phyloP scores from a whole-genome alignment of 495 filamentous ascomycete species.

The Penicillium soppii region DNA sequence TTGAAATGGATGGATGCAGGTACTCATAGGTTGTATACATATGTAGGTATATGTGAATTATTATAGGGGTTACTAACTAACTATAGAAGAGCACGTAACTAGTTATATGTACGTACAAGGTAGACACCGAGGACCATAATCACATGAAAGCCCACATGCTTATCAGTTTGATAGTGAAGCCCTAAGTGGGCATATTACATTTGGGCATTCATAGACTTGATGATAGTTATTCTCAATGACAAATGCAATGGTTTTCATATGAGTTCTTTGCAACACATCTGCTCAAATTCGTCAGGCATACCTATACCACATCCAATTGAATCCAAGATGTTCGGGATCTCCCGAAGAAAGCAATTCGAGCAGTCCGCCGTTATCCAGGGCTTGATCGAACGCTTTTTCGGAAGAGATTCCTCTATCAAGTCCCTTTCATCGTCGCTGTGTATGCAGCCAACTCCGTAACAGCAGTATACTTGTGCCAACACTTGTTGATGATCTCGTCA shows the following conservation, averaged over 20 bases:
- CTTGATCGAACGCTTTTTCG: conserved; percentile 15
- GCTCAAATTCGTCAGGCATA: no score
- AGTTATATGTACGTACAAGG: no score
- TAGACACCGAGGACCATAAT: no score
- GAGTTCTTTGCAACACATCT: no score
- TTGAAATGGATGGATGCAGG: not conserved
- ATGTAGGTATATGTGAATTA: not conserved
- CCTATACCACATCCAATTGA: not conserved
- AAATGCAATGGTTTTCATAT: no score
- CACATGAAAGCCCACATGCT: conserved; percentile 15
- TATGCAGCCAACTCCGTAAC: conserved; percentile 31
- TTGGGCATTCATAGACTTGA: no score
- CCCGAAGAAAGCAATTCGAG: conserved; percentile 20
- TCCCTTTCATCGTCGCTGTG: conserved; percentile 6
- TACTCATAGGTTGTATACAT: not conserved
- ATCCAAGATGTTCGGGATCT: conserved; percentile 17
- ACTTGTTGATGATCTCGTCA: conserved; percentile 38
- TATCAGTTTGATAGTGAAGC: not conserved
- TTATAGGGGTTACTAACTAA: no score
- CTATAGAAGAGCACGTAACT: no score
- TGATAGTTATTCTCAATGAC: no score
- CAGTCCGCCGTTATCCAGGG: conserved; percentile 18
- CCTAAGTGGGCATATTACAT: no score
- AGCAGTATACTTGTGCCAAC: conserved; percentile 35
- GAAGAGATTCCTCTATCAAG: not conserved